These are phyloP conservation scores for Cucurbita ficifolia DNA, from an alignment of 306 rosid species.

Conservation along the genomic window DNA sequence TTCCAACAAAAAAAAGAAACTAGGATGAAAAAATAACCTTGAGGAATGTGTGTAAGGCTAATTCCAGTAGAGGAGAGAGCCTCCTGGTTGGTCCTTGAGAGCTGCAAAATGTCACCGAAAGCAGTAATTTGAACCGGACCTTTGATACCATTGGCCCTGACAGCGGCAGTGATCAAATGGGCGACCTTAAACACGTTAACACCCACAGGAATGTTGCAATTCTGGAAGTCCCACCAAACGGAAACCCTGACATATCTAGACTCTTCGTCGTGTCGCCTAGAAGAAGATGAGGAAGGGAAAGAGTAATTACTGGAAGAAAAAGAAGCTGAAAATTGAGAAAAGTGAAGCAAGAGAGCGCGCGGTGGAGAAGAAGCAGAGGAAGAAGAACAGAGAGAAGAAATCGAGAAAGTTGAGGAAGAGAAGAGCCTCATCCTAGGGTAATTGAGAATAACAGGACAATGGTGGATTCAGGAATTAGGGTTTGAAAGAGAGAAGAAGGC, in stretches of 20 bases:
- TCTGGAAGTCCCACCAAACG: slow-evolving; percentile 97
- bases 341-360: neutral
- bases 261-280: slow-evolving; percentile 40
- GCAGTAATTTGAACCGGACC: slow-evolving; percentile 75
- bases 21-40: slow-evolving; percentile 20
- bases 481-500: neutral
- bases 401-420: neutral
- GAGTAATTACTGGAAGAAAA: neutral
- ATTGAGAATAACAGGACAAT: neutral
- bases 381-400: neutral
- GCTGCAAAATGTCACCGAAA: slow-evolving; percentile 51
- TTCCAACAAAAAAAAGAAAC: neutral
- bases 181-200: slow-evolving; percentile 31
- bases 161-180: slow-evolving; percentile 35
- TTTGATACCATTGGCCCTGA: slow-evolving; percentile 62
- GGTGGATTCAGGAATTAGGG: neutral
- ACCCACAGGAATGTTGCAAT: slow-evolving; percentile 36
- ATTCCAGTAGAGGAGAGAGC: slow-evolving; percentile 60
- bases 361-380: slow-evolving; percentile 2
- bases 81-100: slow-evolving; percentile 48
- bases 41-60: slow-evolving; percentile 50
- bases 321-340: slow-evolving; percentile 20
- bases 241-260: slow-evolving; percentile 52
- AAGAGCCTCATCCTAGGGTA: neutral
- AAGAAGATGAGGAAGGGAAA: neutral